Evolutionary conservation across 2,329 filamentous ascomycete species (phyloP).

Genomic region (Hymenoscyphus fructigenus): DNA sequence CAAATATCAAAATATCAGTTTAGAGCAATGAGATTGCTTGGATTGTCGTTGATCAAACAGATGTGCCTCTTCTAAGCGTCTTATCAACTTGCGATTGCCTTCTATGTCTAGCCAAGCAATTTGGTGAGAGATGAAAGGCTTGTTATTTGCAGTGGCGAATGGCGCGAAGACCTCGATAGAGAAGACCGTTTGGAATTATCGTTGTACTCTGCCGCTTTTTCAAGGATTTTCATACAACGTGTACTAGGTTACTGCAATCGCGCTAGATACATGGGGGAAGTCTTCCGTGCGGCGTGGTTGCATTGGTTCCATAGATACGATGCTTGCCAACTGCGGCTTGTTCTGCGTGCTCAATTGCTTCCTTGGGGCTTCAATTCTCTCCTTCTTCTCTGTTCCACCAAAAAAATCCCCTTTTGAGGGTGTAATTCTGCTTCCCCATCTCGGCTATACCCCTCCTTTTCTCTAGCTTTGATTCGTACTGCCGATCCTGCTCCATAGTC

Average conservation of each 20-base stretch:
- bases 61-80: neutral
- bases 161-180: neutral
- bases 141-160: neutral
- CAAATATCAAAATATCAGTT: neutral
- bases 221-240: neutral
- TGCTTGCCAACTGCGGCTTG: neutral
- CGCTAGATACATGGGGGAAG: neutral
- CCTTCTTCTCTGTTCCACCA: too few species aligned
- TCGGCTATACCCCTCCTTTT: neutral
- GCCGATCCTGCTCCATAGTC: neutral
- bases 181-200: neutral
- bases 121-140: neutral
- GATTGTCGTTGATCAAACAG: neutral
- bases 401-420: neutral
- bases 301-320: neutral
- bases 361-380: neutral
- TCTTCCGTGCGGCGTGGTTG: neutral
- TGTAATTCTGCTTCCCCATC: neutral
- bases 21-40: neutral
- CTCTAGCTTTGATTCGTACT: neutral
- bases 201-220: neutral
- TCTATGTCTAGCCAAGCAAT: neutral
- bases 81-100: neutral
- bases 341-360: neutral
- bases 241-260: neutral